These are phyloP conservation scores for Ampelocalamus luodianensis DNA, from an alignment of 176 grass and related monocot species.

Conservation along the genomic window DNA sequence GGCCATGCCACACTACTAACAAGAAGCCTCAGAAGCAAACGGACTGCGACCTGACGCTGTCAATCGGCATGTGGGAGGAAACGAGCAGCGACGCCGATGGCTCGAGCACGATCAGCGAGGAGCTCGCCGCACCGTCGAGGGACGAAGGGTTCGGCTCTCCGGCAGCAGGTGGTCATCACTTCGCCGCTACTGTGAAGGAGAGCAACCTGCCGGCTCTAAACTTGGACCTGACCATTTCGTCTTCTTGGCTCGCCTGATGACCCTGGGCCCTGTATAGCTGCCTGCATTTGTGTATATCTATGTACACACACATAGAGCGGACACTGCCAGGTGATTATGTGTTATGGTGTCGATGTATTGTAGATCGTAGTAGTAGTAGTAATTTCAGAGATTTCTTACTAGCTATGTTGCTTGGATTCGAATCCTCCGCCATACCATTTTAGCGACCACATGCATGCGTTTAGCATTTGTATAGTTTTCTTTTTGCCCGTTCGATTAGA, in stretches of 20 bases:
- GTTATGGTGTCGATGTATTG: background rate
- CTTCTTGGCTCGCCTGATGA: slow-evolving; percentile 57
- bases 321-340: slow-evolving; percentile 10
- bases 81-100: slow-evolving; percentile 39
- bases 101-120: slow-evolving; percentile 56
- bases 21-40: background rate
- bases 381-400: background rate
- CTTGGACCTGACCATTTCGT: slow-evolving; percentile 66
- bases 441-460: background rate
- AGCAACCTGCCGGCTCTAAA: slow-evolving; percentile 43
- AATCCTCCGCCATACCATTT: background rate
- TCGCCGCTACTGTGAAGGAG: background rate
- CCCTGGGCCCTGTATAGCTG: background rate
- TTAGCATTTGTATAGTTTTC: background rate
- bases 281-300: background rate
- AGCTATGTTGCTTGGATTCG: background rate
- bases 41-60: slow-evolving; percentile 51
- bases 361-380: background rate
- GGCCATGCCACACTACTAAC: background rate
- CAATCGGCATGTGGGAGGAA: slow-evolving; percentile 47
- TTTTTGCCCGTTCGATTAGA: background rate
- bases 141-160: slow-evolving; percentile 1
- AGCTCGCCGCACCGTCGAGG: background rate
- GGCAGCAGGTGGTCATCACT: background rate
- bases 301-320: background rate